A percentile compares a stretch with the other conserved stretches of the same genome.
Conservation (phyloP, 495 filamentous ascomycete genomes). For the Hypoxylon intermedium region DNA sequence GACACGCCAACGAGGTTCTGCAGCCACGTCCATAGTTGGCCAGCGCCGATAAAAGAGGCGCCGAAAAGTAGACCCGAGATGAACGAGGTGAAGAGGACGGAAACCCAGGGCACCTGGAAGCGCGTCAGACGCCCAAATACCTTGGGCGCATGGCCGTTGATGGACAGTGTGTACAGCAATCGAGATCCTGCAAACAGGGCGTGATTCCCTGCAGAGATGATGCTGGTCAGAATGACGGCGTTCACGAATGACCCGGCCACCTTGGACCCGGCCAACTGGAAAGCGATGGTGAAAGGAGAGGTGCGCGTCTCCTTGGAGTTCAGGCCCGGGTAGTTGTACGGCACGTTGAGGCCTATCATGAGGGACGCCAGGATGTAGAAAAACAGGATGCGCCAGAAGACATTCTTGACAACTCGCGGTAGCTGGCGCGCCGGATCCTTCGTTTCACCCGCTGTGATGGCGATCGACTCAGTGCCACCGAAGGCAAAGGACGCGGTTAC, state of each 20-base stretch:
- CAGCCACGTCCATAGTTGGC: constrained; percentile 65
- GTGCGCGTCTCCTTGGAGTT: constrained; percentile 56
- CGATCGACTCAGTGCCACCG: constrained; percentile 59
- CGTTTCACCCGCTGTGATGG: constrained; percentile 67
- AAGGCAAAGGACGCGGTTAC: constrained; percentile 44
- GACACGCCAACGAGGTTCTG: constrained; percentile 69
- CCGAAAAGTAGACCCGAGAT: constrained; percentile 67
- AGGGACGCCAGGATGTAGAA: constrained; percentile 69
- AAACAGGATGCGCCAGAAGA: constrained; percentile 63
- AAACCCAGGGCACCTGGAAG: constrained; percentile 65
- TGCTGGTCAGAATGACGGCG: constrained; percentile 61
- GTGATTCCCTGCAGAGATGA: constrained; percentile 53
- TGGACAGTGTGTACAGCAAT: constrained; percentile 50
- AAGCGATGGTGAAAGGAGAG: constrained; percentile 69
- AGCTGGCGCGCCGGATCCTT: constrained; percentile 59
- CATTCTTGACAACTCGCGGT: constrained; percentile 48
- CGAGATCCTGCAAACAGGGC: constrained; percentile 62
- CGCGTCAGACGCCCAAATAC: constrained; percentile 59
- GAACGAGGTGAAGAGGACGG: constrained; percentile 61
- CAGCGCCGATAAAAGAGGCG: constrained; percentile 66
- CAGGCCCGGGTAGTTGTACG: constrained; percentile 54
- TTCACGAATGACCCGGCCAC: constrained; percentile 68
- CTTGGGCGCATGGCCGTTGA: constrained; percentile 41
- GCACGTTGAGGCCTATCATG: constrained; percentile 67
- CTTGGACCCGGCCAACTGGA: constrained; percentile 61